These are phyloP conservation scores for Yarrowia yakushimensis DNA, from an alignment of 805 yeast genomes.

Conservation along the genomic window DNA sequence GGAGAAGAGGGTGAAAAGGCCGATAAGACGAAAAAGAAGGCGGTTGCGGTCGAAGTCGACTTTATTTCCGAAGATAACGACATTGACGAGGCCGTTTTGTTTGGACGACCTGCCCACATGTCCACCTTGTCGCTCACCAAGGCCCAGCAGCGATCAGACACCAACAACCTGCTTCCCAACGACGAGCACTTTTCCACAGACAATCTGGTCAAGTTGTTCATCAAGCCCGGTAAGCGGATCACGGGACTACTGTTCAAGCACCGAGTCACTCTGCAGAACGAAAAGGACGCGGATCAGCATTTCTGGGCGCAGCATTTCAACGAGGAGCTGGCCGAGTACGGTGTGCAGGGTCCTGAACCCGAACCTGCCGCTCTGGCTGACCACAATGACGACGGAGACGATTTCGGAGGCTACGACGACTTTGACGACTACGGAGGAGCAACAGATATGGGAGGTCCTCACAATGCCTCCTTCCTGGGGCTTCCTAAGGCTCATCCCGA, in stretches of 20 bases:
- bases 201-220: constrained; percentile 60
- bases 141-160: constrained; percentile 42
- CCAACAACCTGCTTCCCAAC: constrained; percentile 59
- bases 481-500: constrained; percentile 33
- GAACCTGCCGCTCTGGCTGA: not conserved
- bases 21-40: constrained; percentile 33
- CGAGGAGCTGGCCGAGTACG: constrained; percentile 5
- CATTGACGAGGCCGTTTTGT: constrained; percentile 43
- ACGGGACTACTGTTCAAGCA: constrained; percentile 23
- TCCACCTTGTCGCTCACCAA: constrained; percentile 44
- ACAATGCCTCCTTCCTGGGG: constrained; percentile 21
- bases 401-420: constrained; percentile 32
- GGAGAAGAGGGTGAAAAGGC: not conserved
- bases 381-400: constrained; percentile 33
- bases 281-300: constrained; percentile 52
- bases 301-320: constrained; percentile 63
- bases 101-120: constrained; percentile 39
- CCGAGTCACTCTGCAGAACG: constrained; percentile 19
- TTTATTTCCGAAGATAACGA: constrained; percentile 42
- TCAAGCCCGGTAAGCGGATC: constrained; percentile 51
- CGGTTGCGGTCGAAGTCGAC: constrained; percentile 41
- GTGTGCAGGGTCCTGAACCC: constrained; percentile 2
- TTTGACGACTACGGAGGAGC: constrained; percentile 36
- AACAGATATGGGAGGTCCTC: constrained; percentile 23
- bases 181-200: constrained; percentile 71